Evolutionary conservation across 352 stramenopile species (phyloP), one percentile per base, ranked within the genome.

Genomic region (Phytophthora colocasiae): DNA sequence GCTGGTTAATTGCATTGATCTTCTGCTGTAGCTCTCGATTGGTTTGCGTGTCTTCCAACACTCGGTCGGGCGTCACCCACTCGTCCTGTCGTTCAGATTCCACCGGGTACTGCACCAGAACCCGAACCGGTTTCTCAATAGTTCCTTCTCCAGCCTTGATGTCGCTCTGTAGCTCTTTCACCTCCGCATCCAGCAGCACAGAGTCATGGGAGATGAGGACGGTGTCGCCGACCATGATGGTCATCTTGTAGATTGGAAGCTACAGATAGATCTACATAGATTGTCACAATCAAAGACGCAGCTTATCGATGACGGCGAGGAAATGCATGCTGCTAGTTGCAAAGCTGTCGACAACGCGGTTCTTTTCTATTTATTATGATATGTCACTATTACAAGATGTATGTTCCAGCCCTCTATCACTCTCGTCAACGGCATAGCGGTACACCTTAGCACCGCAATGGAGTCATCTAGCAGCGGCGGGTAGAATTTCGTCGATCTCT

Each of bases 61-160:
- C 73, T 51, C 78, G 81, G 46, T 81, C 69, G 19, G 73, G 41
- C 7, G 68, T 40, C 39, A 96, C 84, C 90, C 90, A 97, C 56
- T 95, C 91, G 64, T 95, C 85, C 76, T 81, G 92, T 45, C 90
- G 92, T 62, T 85, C 92, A 66, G 87, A 71, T 78, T 83, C 94
- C 44, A 75, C 81, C 58, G 88, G 76, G 77, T 96, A 97, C 51
- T 96, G 90, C 39, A 96, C 82, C 67, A 91, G 89, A 69, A 95
- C 95, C 58, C 80, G 77, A 10, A 1, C 36, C 0, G 15, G 8
- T 7, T 45, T 46, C n/a, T 17, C 19, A 0, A 4, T 6, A 27
- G 9, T n/a, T 3, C 15, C 66, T 39, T 39, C 52, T 50, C 43
- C 44, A 17, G 48, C 56, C 19, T 56, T 48, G 19, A 67, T 69